Base-by-base conservation (phyloP, 345 rosid species). In the Stellera chamaejasme region DNA sequence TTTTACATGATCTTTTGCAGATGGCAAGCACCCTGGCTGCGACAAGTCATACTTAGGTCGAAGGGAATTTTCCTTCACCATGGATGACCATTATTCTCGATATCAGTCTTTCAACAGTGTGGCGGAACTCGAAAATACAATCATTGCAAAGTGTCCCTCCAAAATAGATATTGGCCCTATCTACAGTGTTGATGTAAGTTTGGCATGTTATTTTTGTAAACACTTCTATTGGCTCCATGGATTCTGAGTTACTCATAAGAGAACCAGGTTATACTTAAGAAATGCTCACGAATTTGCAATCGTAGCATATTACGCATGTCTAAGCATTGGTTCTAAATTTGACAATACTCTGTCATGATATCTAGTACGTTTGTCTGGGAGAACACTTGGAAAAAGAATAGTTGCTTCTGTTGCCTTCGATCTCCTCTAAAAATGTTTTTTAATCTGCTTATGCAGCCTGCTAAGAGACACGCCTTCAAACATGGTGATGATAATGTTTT, bases 1-100 rank as follows among this genome's bases (percentile, higher is more conserved):
- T 14, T 60, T 3, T 46, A 36, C 59, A 5, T 61, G 53, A 10
- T 60, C 6, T 56, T 27, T 63, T 60, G 51, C 75, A 91, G 96
- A 88, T 74, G 97, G 96, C 67, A 88, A 82, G 74, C 98, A 88
- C 76, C 96, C 95, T 36, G 97, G 76, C 48, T 92, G 98, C 43
- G 93, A 92, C 63, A 76, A 66, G 23, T 80, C 76, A 52, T 88
- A 81, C 74, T 63, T 82, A 54, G 80, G 82, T 48, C 68, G 94
- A 54, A 84, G 97, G 68, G 98, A 92, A 52, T 84, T 92, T 66
- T 86, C 98, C 2, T 88, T 82, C 70, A 92, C 97, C 1, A 78
- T 92, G 39, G 90, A 92, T 69, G 75, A 79, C 64, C 82, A 81
- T 64, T 46, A 84, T 63, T 4, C 5, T 32, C 82, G 98, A 27